These are phyloP conservation scores for Xerophyta viscosa DNA, from an alignment of 106 monocot species.

Conservation along the genomic window DNA sequence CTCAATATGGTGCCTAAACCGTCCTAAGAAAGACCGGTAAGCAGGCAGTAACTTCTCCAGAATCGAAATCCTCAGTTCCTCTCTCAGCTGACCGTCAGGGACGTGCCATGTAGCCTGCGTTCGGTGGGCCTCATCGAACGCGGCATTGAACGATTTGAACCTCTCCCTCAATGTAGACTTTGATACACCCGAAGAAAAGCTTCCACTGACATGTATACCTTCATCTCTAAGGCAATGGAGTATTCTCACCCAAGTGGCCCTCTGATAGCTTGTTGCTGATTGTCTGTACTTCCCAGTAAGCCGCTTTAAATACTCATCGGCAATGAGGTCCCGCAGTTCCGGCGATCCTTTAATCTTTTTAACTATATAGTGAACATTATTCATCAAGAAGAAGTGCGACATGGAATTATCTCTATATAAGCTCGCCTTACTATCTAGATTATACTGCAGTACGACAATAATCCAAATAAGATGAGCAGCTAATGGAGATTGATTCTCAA, in stretches of 20 bases:
- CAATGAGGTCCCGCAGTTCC: conserved; percentile 61
- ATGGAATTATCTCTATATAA: conserved; percentile 64
- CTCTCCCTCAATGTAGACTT: conserved; percentile 64
- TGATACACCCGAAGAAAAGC: conserved; percentile 64
- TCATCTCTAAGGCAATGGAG: conserved; percentile 80
- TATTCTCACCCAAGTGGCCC: conserved; percentile 70
- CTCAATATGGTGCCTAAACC: conserved; percentile 84
- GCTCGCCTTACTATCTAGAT: conserved; percentile 58
- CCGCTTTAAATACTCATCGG: conserved; percentile 57
- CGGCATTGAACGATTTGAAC: conserved; percentile 86
- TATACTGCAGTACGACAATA: conserved; percentile 54
- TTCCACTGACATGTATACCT: conserved; percentile 74
- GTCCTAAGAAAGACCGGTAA: conserved; percentile 76
- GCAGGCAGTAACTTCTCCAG: conserved; percentile 73
- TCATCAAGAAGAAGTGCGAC: conserved; percentile 75
- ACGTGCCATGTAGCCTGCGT: conserved; percentile 66
- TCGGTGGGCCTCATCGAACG: conserved; percentile 76
- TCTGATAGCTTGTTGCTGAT: conserved; percentile 70
- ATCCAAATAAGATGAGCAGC: conserved; percentile 71
- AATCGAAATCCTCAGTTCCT: conserved; percentile 91
- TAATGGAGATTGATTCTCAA: conserved; percentile 37
- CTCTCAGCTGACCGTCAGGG: conserved; percentile 74
- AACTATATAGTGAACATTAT: conserved; percentile 94
- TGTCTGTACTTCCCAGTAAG: conserved; percentile 58
- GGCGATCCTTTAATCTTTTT: conserved; percentile 65